These are phyloP conservation scores for Aegilops tauschii DNA, from an alignment of 176 grass and related monocot genomes.

Conservation along the genomic window DNA sequence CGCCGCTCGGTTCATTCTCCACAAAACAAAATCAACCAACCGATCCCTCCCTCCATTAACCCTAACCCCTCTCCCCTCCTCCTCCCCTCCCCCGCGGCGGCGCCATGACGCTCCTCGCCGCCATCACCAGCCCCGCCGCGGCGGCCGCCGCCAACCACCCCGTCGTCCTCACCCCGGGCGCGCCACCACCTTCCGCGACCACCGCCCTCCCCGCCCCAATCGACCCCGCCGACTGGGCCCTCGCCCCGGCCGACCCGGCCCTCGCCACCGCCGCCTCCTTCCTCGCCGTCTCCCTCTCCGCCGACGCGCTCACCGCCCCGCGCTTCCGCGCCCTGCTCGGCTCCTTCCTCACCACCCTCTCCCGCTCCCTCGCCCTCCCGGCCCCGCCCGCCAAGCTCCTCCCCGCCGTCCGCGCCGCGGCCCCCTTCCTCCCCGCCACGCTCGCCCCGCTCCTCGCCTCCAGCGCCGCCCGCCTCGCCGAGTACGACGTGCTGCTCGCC, in stretches of 20 bases:
- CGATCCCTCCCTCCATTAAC: constrained; percentile 10
- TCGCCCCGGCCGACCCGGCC: constrained; percentile 40
- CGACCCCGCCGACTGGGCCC: constrained; percentile 54
- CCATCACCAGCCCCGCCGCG: constrained; percentile 23
- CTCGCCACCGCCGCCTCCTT: constrained; percentile 38
- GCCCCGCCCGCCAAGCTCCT: neutral
- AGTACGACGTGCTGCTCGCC: constrained; percentile 45
- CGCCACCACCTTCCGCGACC: constrained; percentile 16
- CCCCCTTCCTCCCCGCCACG: constrained; percentile 36
- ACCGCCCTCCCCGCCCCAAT: constrained; percentile 33
- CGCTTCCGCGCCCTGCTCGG: constrained; percentile 38
- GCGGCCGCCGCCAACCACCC: neutral
- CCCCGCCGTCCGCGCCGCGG: constrained; percentile 20
- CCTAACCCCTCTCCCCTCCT: constrained; percentile 33
- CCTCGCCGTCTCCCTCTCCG: constrained; percentile 26
- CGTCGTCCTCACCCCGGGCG: constrained; percentile 57
- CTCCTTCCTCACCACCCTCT: constrained; percentile 40
- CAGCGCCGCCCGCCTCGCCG: constrained; percentile 14
- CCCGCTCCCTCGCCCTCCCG: constrained; percentile 35
- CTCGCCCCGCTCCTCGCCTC: constrained; percentile 43
- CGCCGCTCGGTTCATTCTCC: no score
- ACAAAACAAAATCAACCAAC: neutral
- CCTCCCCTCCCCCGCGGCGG: neutral
- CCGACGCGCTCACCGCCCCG: neutral
- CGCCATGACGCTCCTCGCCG: constrained; percentile 69